Base-by-base conservation (phyloP, 345 rosid genomes). In the Linum lewisii region DNA sequence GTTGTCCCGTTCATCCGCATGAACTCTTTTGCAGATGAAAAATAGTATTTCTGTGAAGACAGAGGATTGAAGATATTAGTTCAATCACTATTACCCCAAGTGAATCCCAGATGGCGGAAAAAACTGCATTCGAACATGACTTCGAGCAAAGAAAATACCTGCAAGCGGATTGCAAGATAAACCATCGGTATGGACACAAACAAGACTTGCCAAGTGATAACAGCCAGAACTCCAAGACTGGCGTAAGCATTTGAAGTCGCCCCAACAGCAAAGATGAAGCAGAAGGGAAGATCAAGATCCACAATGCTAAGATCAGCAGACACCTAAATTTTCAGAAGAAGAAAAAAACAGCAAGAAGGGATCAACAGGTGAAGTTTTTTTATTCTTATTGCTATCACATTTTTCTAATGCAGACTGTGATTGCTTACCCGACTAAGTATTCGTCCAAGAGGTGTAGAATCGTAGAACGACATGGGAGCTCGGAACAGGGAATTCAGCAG, bases 1-100 rank as follows among this genome's bases (percentile, higher is more conserved):
- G 99, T 93, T 16, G 92, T 84, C 66, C 97, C 99, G 58, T 93
- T 85, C 53, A 87, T 74, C 62, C 96, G 71, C 97, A 89, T 93
- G 66, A 93, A 63, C 75, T 93, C 99, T 64, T 89, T 93, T 11
- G 92, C 96, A 34, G 90, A 44, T 25, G 92, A 72, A 62, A 84
- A 85, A 68, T 93, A 93, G 66, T 85, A 93, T 62, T 77, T 82
- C 97, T 89, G 85, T 21, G 25, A 14, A 52, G 42, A 54, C 29
- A 52, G 37, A 66, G 15, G 49, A 42, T 65, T 50, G 7, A 38
- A 18, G 20, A 63, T 29, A 65, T 7, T 10, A 8, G 49, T 49
- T 14, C 24, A 10, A 19, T 5, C 36, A 22, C 8, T 5, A 32
- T 34, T 49, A 16, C 0, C 18, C 16, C 22, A 51, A 58, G 23